Percentiles rank a stretch among this genome's conserved stretches.
Evolutionary conservation across 805 yeast species (phyloP).

Genomic region (Metschnikowia lachancei): DNA sequence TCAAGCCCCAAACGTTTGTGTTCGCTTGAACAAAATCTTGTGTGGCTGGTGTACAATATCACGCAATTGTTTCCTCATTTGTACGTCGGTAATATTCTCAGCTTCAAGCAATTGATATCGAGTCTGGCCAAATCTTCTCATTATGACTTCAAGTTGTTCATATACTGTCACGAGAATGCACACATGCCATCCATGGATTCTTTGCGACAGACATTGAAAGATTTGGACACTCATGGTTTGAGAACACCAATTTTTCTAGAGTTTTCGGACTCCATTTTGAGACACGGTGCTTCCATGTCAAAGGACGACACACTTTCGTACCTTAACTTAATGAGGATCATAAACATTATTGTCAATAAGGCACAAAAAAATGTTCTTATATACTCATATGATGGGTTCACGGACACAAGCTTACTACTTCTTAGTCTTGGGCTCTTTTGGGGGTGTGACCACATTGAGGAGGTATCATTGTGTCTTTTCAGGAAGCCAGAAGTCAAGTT

Average conservation of each 20-base stretch:
- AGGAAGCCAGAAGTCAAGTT: conserved; percentile 23
- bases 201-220: conserved; percentile 13
- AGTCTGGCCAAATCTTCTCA: conserved; percentile 3
- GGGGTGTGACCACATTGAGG: conserved; percentile 23
- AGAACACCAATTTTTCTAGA: conserved; percentile 26
- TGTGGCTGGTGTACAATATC: conserved; percentile 33
- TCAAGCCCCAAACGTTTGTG: conserved; percentile 17
- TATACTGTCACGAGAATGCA: conserved; percentile 25
- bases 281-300: conserved; percentile 22
- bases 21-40: conserved; percentile 34
- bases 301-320: conserved; percentile 26
- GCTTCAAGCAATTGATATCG: conserved; percentile 24
- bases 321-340: conserved; percentile 31
- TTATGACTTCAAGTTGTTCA: conserved; percentile 18
- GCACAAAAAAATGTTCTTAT: conserved; percentile 26
- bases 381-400: conserved; percentile 39
- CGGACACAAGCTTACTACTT: conserved; percentile 32
- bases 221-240: conserved; percentile 7
- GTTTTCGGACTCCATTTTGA: conserved; percentile 33
- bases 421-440: conserved; percentile 20
- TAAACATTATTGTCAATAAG: conserved; percentile 22
- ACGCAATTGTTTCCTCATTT: conserved; percentile 27
- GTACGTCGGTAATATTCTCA: conserved; percentile 33
- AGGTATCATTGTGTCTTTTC: conserved; percentile 24
- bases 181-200: conserved; percentile 18